Evolutionary conservation across 2,329 filamentous ascomycete genomes (phyloP), one percentile per base, ranked within the genome.

Genomic region (Colletotrichum horii): DNA sequence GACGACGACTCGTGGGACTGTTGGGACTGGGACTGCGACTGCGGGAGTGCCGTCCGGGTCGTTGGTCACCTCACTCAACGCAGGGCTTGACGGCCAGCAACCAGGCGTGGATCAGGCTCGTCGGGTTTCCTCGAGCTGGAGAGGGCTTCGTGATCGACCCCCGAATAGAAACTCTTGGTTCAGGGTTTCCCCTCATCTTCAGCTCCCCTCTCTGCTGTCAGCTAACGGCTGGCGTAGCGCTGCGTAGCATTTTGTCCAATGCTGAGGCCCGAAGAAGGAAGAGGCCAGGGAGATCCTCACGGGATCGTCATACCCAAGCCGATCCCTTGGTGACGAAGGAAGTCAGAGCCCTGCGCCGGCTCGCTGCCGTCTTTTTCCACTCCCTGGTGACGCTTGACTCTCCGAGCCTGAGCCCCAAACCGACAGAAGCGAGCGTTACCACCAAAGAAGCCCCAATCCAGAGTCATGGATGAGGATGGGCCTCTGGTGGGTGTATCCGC

Each of bases 121-220:
- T 32, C 36, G 64, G 56, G 70, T 64, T 73, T 73, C 55, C 58
- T 75, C 32, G 52, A 58, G 58, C 28, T 32, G 30, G n/a, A 32
- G 28, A 32, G 52, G 66, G 70, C 70, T 60, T 75, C 73, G 64
- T 68, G 64, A 75, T 68, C 73, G 65, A 11, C 64, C 64, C 38
- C 70, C 58, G 56, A 75, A 69, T 60, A 38, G 73, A 65, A 73
- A 64, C n/a, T 36, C 70, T 38, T 62, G 56, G 19, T 58, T 58
- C 73, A 73, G 70, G 70, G 70, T 65, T 75, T 73, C 73, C 73
- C 73, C 73, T 75, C 73, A 69, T 69, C 70, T 68, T 64, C 64
- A 73, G 73, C 28, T 69, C 30, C 24, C 64, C 65, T 43, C 56
- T 69, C 30, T 58, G 16, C 34, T 43, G 22, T 56, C 32, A 75